Conservation (phyloP, 2,329 filamentous ascomycete genomes). For the Paracoccidioides lutzii region DNA sequence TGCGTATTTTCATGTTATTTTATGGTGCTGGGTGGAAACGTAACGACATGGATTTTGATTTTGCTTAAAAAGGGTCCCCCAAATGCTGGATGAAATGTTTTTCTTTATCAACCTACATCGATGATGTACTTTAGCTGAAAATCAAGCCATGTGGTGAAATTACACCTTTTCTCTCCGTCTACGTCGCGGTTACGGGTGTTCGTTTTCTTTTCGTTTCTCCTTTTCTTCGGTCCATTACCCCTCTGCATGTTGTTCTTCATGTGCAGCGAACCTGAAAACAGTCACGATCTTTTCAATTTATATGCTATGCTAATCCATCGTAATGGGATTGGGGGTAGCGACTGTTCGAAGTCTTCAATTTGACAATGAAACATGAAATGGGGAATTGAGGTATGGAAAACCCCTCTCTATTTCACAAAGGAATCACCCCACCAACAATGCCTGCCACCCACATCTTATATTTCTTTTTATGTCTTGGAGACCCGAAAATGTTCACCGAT, state of each 20-base stretch:
- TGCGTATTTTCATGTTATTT: conserved; percentile 3
- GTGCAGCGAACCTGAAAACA: background rate
- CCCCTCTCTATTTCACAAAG: background rate
- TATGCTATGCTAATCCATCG: background rate
- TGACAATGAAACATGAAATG: background rate
- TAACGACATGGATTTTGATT: conserved; percentile 8
- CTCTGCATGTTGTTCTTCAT: background rate
- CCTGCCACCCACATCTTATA: background rate
- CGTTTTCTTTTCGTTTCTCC: background rate
- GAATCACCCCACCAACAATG: background rate
- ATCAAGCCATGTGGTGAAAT: conserved; percentile 11
- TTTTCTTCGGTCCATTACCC: background rate
- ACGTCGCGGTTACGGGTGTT: background rate
- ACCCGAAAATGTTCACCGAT: conserved; percentile 1
- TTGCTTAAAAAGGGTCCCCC: conserved; percentile 8
- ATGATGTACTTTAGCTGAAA: conserved; percentile 14
- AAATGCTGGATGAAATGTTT: conserved; percentile 9
- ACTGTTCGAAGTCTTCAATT: background rate
- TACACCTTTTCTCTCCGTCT: conserved; percentile 3
- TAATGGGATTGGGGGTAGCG: background rate
- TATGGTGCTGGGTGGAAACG: conserved; percentile 5
- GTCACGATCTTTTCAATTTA: background rate
- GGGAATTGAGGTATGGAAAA: background rate
- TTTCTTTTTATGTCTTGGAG: background rate
- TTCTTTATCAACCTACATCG: conserved; percentile 6